These are phyloP conservation scores for Chlorella vulgaris DNA, from an alignment of 139 green algal genomes.

Conservation along the genomic window DNA sequence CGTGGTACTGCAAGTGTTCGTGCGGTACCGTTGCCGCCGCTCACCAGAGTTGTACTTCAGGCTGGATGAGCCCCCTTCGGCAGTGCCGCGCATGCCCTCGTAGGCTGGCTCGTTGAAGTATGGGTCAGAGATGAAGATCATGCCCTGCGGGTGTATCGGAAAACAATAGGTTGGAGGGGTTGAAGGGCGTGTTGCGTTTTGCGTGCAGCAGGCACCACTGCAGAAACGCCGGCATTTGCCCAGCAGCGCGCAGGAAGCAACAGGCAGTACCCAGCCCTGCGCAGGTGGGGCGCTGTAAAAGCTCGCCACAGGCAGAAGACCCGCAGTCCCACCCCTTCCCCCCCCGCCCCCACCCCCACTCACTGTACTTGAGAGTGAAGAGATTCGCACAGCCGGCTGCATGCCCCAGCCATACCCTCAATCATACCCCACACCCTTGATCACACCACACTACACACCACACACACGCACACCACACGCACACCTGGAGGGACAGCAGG, in stretches of 20 bases:
- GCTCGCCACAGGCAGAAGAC: no score
- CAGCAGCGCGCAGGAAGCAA: no score
- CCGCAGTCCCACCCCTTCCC: background rate
- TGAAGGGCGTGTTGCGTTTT: background rate
- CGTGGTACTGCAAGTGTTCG: no score
- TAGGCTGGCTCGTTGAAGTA: constrained; percentile 77
- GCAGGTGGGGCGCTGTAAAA: no score
- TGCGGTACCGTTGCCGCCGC: no score
- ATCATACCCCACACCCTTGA: no score
- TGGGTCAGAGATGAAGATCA: constrained; percentile 70
- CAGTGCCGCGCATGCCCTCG: constrained; percentile 60
- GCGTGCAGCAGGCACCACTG: background rate
- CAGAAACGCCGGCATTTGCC: no score
- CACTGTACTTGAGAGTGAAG: background rate
- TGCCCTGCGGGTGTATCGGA: constrained; percentile 38
- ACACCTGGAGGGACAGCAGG: constrained; percentile 39
- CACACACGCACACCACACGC: no score
- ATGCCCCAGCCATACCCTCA: no score
- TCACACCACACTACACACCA: no score
- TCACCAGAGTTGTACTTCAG: constrained; percentile 63
- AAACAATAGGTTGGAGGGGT: background rate
- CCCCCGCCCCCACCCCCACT: no score
- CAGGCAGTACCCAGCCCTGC: no score
- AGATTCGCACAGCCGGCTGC: background rate
- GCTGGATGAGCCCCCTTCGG: constrained; percentile 49